A percentile compares a stretch with the other conserved stretches of the same genome.
Conservation (phyloP, 352 stramenopile species). For the Phytophthora idaei region DNA sequence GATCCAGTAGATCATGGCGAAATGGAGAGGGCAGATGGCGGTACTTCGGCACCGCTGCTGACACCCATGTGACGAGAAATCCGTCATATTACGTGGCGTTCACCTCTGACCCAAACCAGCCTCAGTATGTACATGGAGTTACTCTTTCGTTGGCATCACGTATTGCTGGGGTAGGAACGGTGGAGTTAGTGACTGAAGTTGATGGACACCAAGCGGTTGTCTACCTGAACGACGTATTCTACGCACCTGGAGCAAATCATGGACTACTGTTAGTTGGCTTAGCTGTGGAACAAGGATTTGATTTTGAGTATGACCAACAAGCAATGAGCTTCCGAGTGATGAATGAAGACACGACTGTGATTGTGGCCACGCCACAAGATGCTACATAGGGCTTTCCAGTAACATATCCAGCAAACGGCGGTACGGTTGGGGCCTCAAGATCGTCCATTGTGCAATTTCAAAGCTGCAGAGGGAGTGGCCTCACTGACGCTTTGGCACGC, state of each 20-base stretch:
- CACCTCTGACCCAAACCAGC: neutral
- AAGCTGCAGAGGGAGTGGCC: neutral
- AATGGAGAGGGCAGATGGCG: neutral
- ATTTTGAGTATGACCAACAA: no score
- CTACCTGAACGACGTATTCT: no score
- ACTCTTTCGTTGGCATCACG: no score
- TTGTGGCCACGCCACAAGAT: conserved; percentile 3
- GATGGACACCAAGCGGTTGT: conserved; percentile 3
- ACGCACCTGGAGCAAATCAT: no score
- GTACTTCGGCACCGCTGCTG: no score
- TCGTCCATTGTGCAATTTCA: neutral
- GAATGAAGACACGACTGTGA: neutral
- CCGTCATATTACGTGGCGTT: neutral
- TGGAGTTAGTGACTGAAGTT: conserved; percentile 7
- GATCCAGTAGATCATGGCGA: no score
- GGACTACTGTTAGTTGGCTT: no score
- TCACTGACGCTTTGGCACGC: neutral
- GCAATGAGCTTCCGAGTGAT: neutral
- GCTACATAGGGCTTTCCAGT: conserved; percentile 7
- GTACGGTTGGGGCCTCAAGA: conserved; percentile 1
- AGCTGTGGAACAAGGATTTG: no score
- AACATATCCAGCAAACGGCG: neutral
- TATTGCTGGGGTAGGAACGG: conserved; percentile 9
- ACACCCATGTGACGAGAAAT: neutral
- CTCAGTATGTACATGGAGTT: neutral